phyloP scores from a whole-genome alignment of 2,329 filamentous ascomycete species.

The Mollisia scopiformis region DNA sequence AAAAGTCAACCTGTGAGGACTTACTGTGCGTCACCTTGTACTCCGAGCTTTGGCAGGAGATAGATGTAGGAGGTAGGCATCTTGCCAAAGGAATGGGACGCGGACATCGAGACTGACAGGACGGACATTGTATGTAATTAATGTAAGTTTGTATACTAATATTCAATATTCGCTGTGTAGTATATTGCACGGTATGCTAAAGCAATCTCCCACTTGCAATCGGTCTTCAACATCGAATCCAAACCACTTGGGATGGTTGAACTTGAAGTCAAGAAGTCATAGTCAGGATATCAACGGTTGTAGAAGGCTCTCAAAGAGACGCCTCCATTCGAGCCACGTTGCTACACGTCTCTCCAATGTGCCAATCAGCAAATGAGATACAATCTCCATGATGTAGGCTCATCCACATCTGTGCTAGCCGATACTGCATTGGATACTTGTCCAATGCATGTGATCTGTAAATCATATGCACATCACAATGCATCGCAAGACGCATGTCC shows the following conservation, averaged over 20 bases:
- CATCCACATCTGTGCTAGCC: background rate
- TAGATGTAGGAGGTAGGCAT: constrained; percentile 6
- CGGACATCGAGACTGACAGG: constrained; percentile 15
- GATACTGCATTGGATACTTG: background rate
- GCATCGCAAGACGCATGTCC: background rate
- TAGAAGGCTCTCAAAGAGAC: background rate
- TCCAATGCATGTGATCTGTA: background rate
- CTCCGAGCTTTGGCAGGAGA: constrained; percentile 16
- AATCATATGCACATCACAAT: background rate
- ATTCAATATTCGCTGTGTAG: too few relatives aligned
- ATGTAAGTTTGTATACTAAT: too few relatives aligned
- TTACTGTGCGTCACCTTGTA: constrained; percentile 18
- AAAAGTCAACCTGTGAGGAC: background rate
- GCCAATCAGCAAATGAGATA: background rate
- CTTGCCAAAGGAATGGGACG: constrained; percentile 20
- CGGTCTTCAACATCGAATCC: background rate
- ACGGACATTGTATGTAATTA: constrained; percentile 12
- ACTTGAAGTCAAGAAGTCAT: background rate
- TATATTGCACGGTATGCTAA: too few relatives aligned
- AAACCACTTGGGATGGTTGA: background rate
- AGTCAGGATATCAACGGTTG: background rate
- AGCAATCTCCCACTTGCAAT: background rate
- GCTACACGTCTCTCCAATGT: background rate
- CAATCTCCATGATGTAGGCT: background rate
- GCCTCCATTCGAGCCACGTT: constrained; percentile 15